Conservation (phyloP, 192 early-diverging fungal species). For the Anaeromyces robustus region DNA sequence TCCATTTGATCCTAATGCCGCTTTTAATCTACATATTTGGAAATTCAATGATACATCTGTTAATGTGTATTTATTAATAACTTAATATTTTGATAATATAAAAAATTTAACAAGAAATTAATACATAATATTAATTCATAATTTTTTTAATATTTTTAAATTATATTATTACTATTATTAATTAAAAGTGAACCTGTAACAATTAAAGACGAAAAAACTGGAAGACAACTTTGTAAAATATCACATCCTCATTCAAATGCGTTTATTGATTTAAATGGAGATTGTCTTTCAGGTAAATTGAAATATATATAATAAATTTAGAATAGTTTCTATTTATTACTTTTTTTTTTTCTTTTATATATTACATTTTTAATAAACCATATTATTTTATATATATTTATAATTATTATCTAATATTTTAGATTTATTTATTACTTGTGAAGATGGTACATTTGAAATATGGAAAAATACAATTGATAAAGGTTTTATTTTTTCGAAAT, state of each 20-base stretch:
- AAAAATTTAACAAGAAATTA: no score
- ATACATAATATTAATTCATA: no score
- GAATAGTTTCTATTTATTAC: no score
- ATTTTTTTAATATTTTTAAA: no score
- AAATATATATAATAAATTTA: no score
- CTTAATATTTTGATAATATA: no score
- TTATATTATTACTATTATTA: not conserved
- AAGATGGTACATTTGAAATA: conserved; percentile 20
- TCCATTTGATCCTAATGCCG: conserved; percentile 22
- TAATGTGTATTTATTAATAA: no score
- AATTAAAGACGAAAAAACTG: not conserved
- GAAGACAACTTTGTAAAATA: not conserved
- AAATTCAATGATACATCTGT: not conserved
- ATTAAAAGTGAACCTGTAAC: not conserved
- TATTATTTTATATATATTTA: no score
- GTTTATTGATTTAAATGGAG: not conserved
- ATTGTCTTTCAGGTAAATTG: not conserved
- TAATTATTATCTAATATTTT: not conserved
- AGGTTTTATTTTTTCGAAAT: conserved; percentile 48
- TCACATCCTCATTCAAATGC: not conserved
- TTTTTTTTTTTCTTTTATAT: not conserved
- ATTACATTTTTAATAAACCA: no score
- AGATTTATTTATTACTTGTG: not conserved
- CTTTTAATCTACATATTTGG: not conserved
- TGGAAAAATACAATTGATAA: conserved; percentile 49